Evolutionary conservation across 371 early-diverging fungal genomes (phyloP).

Genomic region (Lichtheimia ornata): DNA sequence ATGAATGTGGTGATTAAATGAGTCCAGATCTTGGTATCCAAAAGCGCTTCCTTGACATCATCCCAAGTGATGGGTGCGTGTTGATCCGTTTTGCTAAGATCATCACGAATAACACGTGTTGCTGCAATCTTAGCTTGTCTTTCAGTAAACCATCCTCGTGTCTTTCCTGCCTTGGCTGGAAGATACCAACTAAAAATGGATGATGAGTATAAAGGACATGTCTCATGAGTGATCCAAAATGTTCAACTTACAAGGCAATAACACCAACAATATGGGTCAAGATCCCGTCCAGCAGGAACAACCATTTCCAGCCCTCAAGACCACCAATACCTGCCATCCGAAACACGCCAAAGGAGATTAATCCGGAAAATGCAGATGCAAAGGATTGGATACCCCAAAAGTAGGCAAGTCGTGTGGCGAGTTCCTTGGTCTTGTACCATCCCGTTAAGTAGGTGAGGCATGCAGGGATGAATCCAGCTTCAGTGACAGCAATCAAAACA

Average conservation of each 20-base stretch:
- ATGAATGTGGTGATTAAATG: conserved; percentile 35
- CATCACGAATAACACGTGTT: conserved; percentile 57
- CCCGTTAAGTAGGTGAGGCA: conserved; percentile 57
- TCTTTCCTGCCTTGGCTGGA: conserved; percentile 39
- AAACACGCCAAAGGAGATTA: conserved; percentile 60
- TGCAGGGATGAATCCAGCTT: conserved; percentile 62
- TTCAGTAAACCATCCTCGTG: conserved; percentile 34
- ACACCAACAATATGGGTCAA: conserved; percentile 49
- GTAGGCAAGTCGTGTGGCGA: conserved; percentile 57
- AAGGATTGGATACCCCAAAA: conserved; percentile 65
- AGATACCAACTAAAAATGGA: conserved; percentile 24
- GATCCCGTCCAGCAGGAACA: conserved; percentile 56
- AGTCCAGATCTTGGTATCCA: conserved; percentile 45
- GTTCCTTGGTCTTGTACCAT: conserved; percentile 61
- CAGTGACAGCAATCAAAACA: conserved; percentile 35
- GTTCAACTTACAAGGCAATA: conserved; percentile 38
- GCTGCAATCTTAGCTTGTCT: conserved; percentile 44
- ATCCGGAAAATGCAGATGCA: conserved; percentile 60
- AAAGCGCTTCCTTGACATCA: conserved; percentile 8
- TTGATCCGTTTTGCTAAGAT: conserved; percentile 46
- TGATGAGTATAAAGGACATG: too few species aligned
- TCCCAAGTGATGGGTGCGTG: conserved; percentile 18
- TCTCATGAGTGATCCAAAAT: not conserved
- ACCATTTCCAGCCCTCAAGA: conserved; percentile 61
- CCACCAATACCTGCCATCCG: conserved; percentile 53